Evolutionary conservation across 345 rosid species (phyloP), one percentile per base, ranked within the genome.

Genomic region (Gossypium stocksii): DNA sequence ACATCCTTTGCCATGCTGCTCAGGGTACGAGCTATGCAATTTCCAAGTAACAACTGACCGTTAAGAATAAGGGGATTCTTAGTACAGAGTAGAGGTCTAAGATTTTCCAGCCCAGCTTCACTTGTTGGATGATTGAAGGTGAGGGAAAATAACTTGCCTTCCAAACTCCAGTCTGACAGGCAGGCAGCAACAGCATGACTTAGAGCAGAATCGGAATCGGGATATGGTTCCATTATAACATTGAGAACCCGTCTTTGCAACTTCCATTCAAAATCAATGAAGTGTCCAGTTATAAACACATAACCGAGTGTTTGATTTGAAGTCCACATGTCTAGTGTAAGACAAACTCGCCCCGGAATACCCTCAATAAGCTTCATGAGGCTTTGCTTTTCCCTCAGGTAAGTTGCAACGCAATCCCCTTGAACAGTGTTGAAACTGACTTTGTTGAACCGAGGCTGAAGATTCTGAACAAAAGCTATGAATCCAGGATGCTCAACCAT

Each of bases 341-440:
- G 88, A 78, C 93, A 87, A 56, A 91, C 73, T 9, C 92, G 90
- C 27, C 98, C 97, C 17, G 97, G 87, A 77, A 94, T 82, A n/a
- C 86, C 88, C 80, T 88, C 93, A 20, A 92, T 76, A 69, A 82
- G 80, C 78, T 85, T 90, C 84, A 91, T 86, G 66, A 90, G 81
- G 52, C 73, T 88, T 77, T 91, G 98, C 79, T 94, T 94, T 76
- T 94, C 98, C 43, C 87, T 82, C 54, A 92, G 77, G 81, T 90
- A 94, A 51, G 94, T 87, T 1, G 97, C 97, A n/a, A 94, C 85
- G 72, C 98, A 94, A 81, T 94, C 97, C 72, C 97, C 97, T 84
- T 90, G 98, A 62, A 89, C 89, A 14, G 86, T 87, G 80, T 87
- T 88, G 82, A 94, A 94, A 77, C 84, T 89, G 51, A 92, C 82